Evolutionary conservation across 805 yeast species (phyloP), one percentile per base, ranked within the genome.

Genomic region (Candida pseudoglaebosa): DNA sequence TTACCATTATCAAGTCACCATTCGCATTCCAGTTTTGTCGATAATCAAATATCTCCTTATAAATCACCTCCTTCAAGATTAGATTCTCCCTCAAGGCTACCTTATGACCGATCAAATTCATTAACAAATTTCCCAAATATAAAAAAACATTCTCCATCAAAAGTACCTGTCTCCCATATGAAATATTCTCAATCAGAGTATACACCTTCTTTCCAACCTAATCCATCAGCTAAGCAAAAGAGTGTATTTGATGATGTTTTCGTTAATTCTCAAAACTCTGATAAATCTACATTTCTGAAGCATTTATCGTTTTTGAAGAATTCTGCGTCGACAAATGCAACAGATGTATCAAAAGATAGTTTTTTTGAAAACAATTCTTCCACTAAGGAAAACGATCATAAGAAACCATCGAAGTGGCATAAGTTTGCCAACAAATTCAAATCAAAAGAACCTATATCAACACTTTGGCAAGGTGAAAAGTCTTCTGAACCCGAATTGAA

Each of bases 351-450:
- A 2, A 53, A 45, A 4, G 53, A 32, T 17, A 38, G 15, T 10
- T 26, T 10, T 13, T 5, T 10, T 15, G 43, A 39, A 8, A 43
- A 45, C 10, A 41, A 41, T n/a, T 33, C 38, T 3, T 44, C 40
- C 8, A 45, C 42, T 10, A 41, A 43, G 26, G 15, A 32, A 1
- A 53, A 50, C 15, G 49, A 48, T 5, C 34, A 47, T 29, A 59
- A 55, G 38, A 54, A 53, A 31, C 43, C 47, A n/a, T 40, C 54
- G 14, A 61, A 58, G 28, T 56, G 67, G 38, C 46, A 50, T 36
- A 62, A 60, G 47, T 45, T 67, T 34, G 65, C 56, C 40, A 46
- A 42, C 26, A 61, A 56, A 43, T 61, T 67, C 40, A 56, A 54
- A 36, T 48, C 60, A 16, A 63, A 57, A 44, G 71, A 67, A 34